Evolutionary conservation across 495 filamentous ascomycete genomes (phyloP), one percentile per base, ranked within the genome.

Genomic region (Aspergillus leporis): DNA sequence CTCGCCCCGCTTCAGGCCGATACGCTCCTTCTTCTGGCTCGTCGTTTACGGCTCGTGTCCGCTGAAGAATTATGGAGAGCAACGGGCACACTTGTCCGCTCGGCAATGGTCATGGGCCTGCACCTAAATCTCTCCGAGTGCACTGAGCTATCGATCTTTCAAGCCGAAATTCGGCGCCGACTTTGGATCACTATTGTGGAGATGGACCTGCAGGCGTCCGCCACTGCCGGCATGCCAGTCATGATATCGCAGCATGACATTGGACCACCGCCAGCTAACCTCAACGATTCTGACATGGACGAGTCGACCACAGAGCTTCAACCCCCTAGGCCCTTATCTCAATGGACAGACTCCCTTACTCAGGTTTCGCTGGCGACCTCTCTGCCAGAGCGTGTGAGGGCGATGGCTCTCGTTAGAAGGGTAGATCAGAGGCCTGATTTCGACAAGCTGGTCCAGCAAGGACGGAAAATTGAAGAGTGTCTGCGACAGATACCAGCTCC

Each of bases 81-180:
- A 10, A 79, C 78, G 5, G 85, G 86, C 0, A 63, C 75, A 1
- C 62, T 87, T 1, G 63, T 87, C 6, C 75, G 85, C 38, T 78
- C 75, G 7, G 84, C 84, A 10, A 80, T 87, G 64, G 74, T 76
- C 18, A 83, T 87, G 70, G 86, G 85, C 9, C 72, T 87, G 19
- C 85, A 89, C 59, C 72, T 79, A 3, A 81, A 87, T 56, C 80
- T 82, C 0, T 69, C 66, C 31, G 59, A 49, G 19, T 60, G 54
- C 34, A 45, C 60, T 8, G 34, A 64, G 25, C 53, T 71, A 16
- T 68, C 74, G 0, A 55, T 52, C 18, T 77, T 70, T 46, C 65
- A 74, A 21, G 67, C 64, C 12, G 77, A 80, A 50, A 60, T 63
- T 14, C 61, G 78, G 36, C 63, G 74, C 8, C 72, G 74, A 40